Conservation (phyloP, 345 rosid species). For the Ceriops tagal region DNA sequence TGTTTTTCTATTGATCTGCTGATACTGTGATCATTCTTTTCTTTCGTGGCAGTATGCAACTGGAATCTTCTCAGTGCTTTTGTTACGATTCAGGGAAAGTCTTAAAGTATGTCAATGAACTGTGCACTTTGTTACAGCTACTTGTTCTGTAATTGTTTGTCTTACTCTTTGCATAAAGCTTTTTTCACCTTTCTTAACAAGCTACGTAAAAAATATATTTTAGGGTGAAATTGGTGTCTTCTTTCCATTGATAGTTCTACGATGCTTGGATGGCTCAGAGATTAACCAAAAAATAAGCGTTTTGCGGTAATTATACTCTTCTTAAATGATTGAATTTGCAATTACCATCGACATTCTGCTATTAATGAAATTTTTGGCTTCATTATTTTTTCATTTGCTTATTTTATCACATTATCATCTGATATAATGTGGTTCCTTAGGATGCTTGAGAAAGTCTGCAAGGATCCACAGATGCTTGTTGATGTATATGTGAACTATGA, state of each 20-base stretch:
- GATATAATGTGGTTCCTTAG: slow-evolving; percentile 39
- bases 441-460: slow-evolving; percentile 92
- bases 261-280: slow-evolving; percentile 81
- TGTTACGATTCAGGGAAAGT: slow-evolving; percentile 89
- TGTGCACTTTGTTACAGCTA: slow-evolving; percentile 21
- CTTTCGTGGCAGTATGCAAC: slow-evolving; percentile 80
- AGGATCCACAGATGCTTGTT: slow-evolving; percentile 95
- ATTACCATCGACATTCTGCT: slow-evolving; percentile 13
- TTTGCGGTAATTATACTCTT: slow-evolving; percentile 59
- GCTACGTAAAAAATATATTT: slow-evolving; percentile 15
- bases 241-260: slow-evolving; percentile 87
- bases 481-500: slow-evolving; percentile 96
- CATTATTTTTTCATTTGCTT: slow-evolving; percentile 11
- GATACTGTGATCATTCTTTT: slow-evolving; percentile 16
- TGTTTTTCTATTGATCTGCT: slow-evolving; percentile 7
- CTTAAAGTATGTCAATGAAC: slow-evolving; percentile 65
- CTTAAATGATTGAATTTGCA: slow-evolving; percentile 21
- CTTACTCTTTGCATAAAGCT: slow-evolving; percentile 6
- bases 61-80: slow-evolving; percentile 90
- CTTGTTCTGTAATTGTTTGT: slow-evolving; percentile 10
- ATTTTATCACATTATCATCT: slow-evolving; percentile 12
- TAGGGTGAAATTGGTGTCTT: slow-evolving; percentile 96
- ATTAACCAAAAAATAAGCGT: slow-evolving; percentile 78
- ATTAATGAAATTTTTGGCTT: slow-evolving; percentile 13
- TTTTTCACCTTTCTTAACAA: not conserved